Conservation (phyloP, 768 basidiomycete genomes). For the Guyanaporus albipodus region DNA sequence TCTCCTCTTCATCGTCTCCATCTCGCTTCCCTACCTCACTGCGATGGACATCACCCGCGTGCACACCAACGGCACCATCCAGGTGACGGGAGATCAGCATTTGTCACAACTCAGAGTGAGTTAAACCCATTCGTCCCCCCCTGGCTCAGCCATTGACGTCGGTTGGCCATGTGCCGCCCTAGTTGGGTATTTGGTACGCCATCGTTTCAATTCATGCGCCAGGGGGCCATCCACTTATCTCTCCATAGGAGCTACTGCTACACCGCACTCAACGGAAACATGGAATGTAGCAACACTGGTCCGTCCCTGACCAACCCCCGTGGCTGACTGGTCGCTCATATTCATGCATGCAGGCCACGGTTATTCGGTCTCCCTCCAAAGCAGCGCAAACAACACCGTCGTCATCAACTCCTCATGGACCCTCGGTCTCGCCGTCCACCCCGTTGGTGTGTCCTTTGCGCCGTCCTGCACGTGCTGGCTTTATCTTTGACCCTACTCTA, state of each 20-base stretch:
- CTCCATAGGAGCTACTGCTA: slow-evolving; percentile 57
- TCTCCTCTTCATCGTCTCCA: slow-evolving; percentile 61
- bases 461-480: neutral
- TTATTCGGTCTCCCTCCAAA: slow-evolving; percentile 42
- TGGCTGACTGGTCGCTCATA: neutral
- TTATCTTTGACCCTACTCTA: slow-evolving; percentile 3
- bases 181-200: slow-evolving; percentile 72
- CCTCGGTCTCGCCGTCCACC: slow-evolving; percentile 68
- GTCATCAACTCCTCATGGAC: slow-evolving; percentile 61
- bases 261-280: slow-evolving; percentile 38
- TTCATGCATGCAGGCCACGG: slow-evolving; percentile 43
- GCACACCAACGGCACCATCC: slow-evolving; percentile 38
- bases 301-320: slow-evolving; percentile 1
- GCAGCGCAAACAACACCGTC: slow-evolving; percentile 25
- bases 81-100: slow-evolving; percentile 19
- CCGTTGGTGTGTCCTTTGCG: slow-evolving; percentile 52
- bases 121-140: slow-evolving; percentile 8
- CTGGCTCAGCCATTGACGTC: slow-evolving; percentile 1
- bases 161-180: slow-evolving; percentile 2
- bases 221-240: slow-evolving; percentile 2
- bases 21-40: slow-evolving; percentile 68
- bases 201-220: neutral
- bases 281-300: slow-evolving; percentile 47
- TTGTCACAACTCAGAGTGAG: slow-evolving; percentile 54
- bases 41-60: slow-evolving; percentile 64